Evolutionary conservation across 2,329 filamentous ascomycete genomes (phyloP).

Genomic region (Colletotrichum echinochloae): DNA sequence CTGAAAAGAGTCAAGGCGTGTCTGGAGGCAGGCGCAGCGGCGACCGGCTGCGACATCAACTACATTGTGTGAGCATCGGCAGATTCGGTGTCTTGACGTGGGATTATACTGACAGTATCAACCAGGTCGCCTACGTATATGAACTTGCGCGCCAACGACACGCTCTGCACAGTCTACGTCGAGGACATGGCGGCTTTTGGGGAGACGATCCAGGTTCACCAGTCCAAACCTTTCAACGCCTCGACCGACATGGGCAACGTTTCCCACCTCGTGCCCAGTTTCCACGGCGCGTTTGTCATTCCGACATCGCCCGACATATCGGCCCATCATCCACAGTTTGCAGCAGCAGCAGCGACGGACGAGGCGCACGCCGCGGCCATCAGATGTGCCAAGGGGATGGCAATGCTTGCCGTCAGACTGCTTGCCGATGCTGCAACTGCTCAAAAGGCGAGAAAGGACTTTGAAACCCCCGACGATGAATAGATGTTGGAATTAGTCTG

Average conservation of each 20-base stretch:
- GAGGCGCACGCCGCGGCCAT: constrained; percentile 55
- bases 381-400: constrained; percentile 59
- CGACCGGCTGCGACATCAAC: constrained; percentile 51
- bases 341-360: constrained; percentile 57
- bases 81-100: too few species aligned
- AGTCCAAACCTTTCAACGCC: constrained; percentile 52
- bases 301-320: constrained; percentile 51
- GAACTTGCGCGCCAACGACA: constrained; percentile 58
- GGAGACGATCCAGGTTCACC: constrained; percentile 50
- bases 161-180: constrained; percentile 57
- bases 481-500: neutral
- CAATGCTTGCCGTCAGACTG: constrained; percentile 50
- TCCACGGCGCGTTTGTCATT: constrained; percentile 62
- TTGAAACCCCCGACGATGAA: constrained; percentile 14
- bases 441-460: constrained; percentile 14
- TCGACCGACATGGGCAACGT: constrained; percentile 67
- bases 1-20: constrained; percentile 51
- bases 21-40: constrained; percentile 50
- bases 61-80: constrained; percentile 49
- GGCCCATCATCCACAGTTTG: constrained; percentile 56
- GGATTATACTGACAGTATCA: neutral
- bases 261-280: constrained; percentile 58
- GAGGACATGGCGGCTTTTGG: constrained; percentile 57
- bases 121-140: constrained; percentile 54
- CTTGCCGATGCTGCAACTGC: constrained; percentile 43